Conservation (phyloP, 164 flowering plant genomes). For the Magnolia sinica region DNA sequence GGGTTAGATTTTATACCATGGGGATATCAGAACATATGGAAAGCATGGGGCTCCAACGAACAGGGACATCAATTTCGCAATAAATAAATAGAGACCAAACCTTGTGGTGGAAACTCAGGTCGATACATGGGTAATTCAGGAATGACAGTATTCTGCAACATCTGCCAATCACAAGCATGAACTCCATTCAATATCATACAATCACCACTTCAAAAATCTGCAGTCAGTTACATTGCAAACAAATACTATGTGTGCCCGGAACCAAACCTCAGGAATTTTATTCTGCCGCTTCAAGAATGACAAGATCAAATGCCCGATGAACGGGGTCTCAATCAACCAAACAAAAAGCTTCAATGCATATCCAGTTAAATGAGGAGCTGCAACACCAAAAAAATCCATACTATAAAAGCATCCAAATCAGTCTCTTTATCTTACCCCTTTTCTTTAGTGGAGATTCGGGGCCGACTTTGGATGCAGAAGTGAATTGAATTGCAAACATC, state of each 20-base stretch:
- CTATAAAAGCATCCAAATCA: not conserved
- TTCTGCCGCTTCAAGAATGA: slow-evolving; percentile 59
- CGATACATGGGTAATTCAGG: slow-evolving; percentile 92
- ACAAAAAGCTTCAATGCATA: slow-evolving; percentile 54
- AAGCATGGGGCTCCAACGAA: not conserved
- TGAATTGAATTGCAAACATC: not conserved
- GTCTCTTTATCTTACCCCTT: not conserved
- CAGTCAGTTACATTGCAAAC: not conserved
- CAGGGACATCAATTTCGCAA: not conserved
- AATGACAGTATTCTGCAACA: slow-evolving; percentile 66
- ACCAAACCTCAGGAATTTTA: slow-evolving; percentile 50
- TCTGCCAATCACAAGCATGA: slow-evolving; percentile 33
- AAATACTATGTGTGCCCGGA: not conserved
- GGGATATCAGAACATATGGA: not conserved
- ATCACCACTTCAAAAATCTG: not conserved
- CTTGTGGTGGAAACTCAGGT: slow-evolving; percentile 95
- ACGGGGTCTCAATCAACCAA: slow-evolving; percentile 49
- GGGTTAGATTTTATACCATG: not conserved
- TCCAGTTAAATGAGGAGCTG: slow-evolving; percentile 83
- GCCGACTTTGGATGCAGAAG: not conserved
- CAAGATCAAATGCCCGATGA: slow-evolving; percentile 49
- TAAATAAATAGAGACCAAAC: slow-evolving; percentile 25
- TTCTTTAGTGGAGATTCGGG: not conserved
- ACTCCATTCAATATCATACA: not conserved
- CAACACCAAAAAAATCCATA: slow-evolving; percentile 1